Base-by-base conservation (phyloP, 805 yeast genomes). In the Ogataea naganishii region DNA sequence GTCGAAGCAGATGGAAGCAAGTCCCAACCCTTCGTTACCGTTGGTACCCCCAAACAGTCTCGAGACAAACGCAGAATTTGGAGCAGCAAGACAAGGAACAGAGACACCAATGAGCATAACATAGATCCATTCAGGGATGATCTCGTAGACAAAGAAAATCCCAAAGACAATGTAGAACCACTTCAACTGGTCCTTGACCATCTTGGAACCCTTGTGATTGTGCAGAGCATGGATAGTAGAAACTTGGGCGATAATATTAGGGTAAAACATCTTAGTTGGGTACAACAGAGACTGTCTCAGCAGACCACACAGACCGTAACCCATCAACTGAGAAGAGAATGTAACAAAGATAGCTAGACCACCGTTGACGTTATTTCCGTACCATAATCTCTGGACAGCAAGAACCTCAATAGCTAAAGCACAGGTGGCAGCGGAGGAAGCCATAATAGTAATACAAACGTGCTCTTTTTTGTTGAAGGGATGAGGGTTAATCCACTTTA, bases 381-480 rank as follows among this genome's bases (percentile, higher is more conserved):
- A 53, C 56, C 57, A 53, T 20, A 51, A 38, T 33, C 39, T 47
- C 36, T 53, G 56, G 21, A 51, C 58, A 26, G 56, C 56, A 31
- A 53, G 32, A 19, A 53, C 57, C 35, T 53, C 57, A 27, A 54
- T 37, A 18, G 51, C 51, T 25, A 44, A 33, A 17, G 51, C 46
- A 40, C 49, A 46, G 35, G 56, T 21, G 35, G 51, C 27, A 30
- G 51, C 56, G 17, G 62, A 46, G 7, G 51, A 47, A 13, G 58
- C 48, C 41, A 46, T 58, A 43, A 57, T 56, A 18, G 64, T 44
- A 6, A 66, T 56, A 11, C 64, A 47, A 19, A 51, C 61, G 50
- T 64, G 68, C 42, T 65, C 72, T 41, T 65, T 65, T 34, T 47
- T 44, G 39, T 49, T 56, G 58, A 62, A 66, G 8, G 69, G 68